A percentile compares a stretch with the other conserved stretches of the same genome.
Evolutionary conservation across 768 basidiomycete genomes (phyloP).

Genomic region (Mrakia gelida): DNA sequence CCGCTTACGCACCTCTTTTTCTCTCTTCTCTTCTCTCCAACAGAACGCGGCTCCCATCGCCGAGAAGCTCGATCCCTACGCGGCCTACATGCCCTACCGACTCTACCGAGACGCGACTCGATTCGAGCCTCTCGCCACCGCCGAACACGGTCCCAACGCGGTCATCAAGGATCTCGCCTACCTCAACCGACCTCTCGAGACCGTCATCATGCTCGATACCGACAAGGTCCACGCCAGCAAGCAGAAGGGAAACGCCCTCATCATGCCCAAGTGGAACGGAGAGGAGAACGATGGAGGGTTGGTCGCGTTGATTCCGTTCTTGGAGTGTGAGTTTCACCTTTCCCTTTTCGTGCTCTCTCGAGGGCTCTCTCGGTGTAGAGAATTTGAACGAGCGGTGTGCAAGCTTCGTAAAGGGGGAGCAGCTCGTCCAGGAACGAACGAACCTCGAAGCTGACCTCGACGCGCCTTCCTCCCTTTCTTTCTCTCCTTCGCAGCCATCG

Average conservation of each 20-base stretch:
- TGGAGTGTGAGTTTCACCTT: slow-evolving; percentile 62
- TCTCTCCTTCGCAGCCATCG: slow-evolving; percentile 61
- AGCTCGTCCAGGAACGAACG: too few relatives aligned
- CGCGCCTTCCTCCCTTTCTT: neutral
- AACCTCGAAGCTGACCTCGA: too few relatives aligned
- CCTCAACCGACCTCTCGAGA: slow-evolving; percentile 86
- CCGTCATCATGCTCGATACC: slow-evolving; percentile 83
- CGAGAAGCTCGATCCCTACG: slow-evolving; percentile 91
- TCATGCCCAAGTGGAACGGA: slow-evolving; percentile 82
- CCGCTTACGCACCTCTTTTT: too few relatives aligned
- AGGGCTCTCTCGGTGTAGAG: too few relatives aligned
- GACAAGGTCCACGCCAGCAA: slow-evolving; percentile 60
- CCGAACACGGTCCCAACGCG: slow-evolving; percentile 49
- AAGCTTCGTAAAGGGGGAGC: too few relatives aligned
- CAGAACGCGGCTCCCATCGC: slow-evolving; percentile 83
- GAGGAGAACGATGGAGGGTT: slow-evolving; percentile 68
- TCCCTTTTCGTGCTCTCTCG: neutral
- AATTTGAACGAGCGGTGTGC: too few relatives aligned
- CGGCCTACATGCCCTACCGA: slow-evolving; percentile 78
- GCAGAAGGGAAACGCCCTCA: slow-evolving; percentile 83
- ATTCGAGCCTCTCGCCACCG: slow-evolving; percentile 51
- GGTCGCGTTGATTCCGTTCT: slow-evolving; percentile 90
- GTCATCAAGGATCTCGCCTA: slow-evolving; percentile 94
- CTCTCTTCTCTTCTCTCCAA: neutral
- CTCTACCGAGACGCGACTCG: slow-evolving; percentile 92